Evolutionary conservation across 2,329 filamentous ascomycete genomes (phyloP).

Genomic region (Phymatotrichopsis omnivora): DNA sequence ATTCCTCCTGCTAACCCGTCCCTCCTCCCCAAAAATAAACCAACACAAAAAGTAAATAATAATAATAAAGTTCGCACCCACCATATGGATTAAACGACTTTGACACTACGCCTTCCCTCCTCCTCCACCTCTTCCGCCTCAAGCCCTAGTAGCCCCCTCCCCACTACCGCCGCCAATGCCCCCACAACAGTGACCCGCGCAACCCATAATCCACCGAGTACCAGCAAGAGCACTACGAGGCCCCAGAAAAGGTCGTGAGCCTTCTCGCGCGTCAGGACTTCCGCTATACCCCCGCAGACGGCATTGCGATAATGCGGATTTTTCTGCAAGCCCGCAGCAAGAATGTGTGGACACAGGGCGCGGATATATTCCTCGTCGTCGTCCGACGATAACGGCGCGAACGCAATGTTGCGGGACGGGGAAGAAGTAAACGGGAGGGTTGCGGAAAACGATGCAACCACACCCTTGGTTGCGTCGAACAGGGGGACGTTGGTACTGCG

Average conservation of each 20-base stretch:
- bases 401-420: slow-evolving; percentile 6
- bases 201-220: slow-evolving; percentile 10
- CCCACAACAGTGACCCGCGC: slow-evolving; percentile 11
- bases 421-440: slow-evolving; percentile 3
- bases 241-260: background rate
- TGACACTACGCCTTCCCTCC: no score
- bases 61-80: no score
- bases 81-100: no score
- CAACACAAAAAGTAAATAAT: no score
- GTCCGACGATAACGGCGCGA: background rate
- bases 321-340: slow-evolving; percentile 3
- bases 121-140: slow-evolving; percentile 13
- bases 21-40: no score
- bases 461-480: no score
- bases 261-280: slow-evolving; percentile 7
- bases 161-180: slow-evolving; percentile 15
- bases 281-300: background rate
- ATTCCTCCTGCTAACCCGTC: no score
- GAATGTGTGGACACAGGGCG: slow-evolving; percentile 17
- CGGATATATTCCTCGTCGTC: slow-evolving; percentile 12
- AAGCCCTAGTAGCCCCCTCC: slow-evolving; percentile 16
- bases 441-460: slow-evolving; percentile 16
- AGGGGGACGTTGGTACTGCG: no score
- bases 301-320: slow-evolving; percentile 7
- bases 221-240: background rate